Evolutionary conservation across 73 alveolate species (phyloP).

Genomic region (Tetrahymena thermophila): DNA sequence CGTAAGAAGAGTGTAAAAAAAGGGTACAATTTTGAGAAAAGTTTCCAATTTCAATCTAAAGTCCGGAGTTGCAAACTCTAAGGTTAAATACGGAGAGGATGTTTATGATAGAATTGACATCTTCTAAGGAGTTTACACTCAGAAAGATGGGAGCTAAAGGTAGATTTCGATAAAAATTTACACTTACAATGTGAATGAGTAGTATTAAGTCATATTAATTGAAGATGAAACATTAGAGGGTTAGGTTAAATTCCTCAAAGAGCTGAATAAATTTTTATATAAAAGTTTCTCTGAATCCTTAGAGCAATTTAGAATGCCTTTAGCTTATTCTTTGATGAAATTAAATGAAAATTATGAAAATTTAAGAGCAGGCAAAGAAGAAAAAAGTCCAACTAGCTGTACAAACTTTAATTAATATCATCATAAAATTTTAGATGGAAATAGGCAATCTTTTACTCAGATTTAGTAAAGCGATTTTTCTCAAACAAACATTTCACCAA

Average conservation of each 20-base stretch:
- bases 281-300: not conserved
- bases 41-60: not conserved
- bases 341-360: not conserved
- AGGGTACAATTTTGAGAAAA: not conserved
- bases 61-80: not conserved
- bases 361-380: not conserved
- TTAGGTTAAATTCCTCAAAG: not conserved
- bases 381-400: not conserved
- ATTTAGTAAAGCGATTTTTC: not conserved
- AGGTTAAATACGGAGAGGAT: not conserved
- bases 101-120: not conserved
- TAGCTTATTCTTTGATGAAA: not conserved
- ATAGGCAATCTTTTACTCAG: not conserved
- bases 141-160: not conserved
- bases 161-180: not conserved
- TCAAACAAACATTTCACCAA: not conserved
- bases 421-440: not conserved
- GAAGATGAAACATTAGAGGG: not conserved
- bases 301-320: not conserved
- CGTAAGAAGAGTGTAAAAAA: not conserved
- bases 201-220: not conserved
- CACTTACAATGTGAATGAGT: not conserved
- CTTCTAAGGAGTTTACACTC: not conserved
- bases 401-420: not conserved
- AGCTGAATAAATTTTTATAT: not conserved